These are phyloP conservation scores for Cucurbita pepo DNA, from an alignment of 306 rosid genomes.

Conservation along the genomic window DNA sequence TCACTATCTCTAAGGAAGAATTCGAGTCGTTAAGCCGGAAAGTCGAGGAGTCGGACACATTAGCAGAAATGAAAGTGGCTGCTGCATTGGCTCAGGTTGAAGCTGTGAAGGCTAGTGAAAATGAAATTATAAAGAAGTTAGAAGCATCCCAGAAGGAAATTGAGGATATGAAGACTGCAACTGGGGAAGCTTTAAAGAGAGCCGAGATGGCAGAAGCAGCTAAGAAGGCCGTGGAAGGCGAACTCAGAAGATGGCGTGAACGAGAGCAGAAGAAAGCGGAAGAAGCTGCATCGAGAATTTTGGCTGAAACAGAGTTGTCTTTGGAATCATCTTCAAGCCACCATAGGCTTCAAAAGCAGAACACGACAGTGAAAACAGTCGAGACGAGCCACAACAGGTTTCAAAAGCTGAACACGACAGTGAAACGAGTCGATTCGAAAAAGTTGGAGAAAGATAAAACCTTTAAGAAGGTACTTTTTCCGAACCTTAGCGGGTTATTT, in stretches of 20 bases:
- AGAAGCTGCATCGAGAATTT: constrained; percentile 72
- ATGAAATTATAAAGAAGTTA: constrained; percentile 50
- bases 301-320: constrained; percentile 50
- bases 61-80: constrained; percentile 87
- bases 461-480: constrained; percentile 57
- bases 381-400: constrained; percentile 35
- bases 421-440: constrained; percentile 17
- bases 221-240: constrained; percentile 82
- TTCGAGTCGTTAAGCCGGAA: constrained; percentile 62
- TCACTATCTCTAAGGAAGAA: constrained; percentile 74
- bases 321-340: constrained; percentile 57
- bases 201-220: constrained; percentile 98
- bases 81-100: constrained; percentile 95
- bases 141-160: constrained; percentile 70
- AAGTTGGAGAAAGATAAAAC: constrained; percentile 55
- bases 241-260: constrained; percentile 81
- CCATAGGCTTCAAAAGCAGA: constrained; percentile 40
- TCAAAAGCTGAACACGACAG: constrained; percentile 42
- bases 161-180: constrained; percentile 52
- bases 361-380: constrained; percentile 23
- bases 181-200: constrained; percentile 56
- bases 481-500: constrained; percentile 63
- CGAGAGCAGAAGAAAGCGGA: constrained; percentile 85
- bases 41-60: constrained; percentile 73
- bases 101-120: constrained; percentile 98